A percentile compares a stretch with the other conserved stretches of the same genome.
phyloP scores from a whole-genome alignment of 2,329 filamentous ascomycete genomes.

The Penicillium expansum region DNA sequence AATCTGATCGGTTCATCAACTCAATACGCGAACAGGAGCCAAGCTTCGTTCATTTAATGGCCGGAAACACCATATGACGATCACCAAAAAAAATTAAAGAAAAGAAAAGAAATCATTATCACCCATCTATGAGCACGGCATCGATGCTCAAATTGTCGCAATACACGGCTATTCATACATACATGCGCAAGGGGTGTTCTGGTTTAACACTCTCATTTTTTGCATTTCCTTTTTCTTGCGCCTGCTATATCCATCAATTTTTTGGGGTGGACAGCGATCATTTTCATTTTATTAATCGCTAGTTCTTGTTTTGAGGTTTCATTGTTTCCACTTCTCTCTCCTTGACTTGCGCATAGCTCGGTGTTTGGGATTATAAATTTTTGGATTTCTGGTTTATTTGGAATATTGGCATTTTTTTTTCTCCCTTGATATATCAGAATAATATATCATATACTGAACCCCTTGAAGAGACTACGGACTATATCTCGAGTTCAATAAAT shows the following conservation, averaged over 20 bases:
- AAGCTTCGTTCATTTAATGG: constrained; percentile 15
- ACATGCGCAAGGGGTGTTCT: not conserved
- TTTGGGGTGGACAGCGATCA: not conserved
- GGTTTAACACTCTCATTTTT: not conserved
- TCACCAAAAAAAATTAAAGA: not conserved
- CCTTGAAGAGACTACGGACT: not conserved
- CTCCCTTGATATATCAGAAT: constrained; percentile 3
- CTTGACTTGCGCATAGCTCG: constrained; percentile 19
- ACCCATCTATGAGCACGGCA: not conserved
- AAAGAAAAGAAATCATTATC: not conserved
- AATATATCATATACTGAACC: constrained; percentile 3
- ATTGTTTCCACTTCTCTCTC: not conserved
- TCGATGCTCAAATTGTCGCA: not conserved
- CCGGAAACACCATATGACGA: not conserved
- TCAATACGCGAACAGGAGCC: constrained; percentile 19
- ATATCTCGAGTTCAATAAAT: not conserved
- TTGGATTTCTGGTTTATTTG: not conserved
- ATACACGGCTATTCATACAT: constrained; percentile 1
- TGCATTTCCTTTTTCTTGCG: not conserved
- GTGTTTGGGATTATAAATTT: constrained; percentile 14
- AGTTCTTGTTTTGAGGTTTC: not conserved
- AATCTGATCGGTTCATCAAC: constrained; percentile 36
- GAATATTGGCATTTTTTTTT: not conserved
- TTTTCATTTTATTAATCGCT: not conserved
- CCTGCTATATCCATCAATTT: not conserved